Evolutionary conservation across 495 filamentous ascomycete genomes (phyloP), one percentile per base, ranked within the genome.

Genomic region (Penicillium manginii): DNA sequence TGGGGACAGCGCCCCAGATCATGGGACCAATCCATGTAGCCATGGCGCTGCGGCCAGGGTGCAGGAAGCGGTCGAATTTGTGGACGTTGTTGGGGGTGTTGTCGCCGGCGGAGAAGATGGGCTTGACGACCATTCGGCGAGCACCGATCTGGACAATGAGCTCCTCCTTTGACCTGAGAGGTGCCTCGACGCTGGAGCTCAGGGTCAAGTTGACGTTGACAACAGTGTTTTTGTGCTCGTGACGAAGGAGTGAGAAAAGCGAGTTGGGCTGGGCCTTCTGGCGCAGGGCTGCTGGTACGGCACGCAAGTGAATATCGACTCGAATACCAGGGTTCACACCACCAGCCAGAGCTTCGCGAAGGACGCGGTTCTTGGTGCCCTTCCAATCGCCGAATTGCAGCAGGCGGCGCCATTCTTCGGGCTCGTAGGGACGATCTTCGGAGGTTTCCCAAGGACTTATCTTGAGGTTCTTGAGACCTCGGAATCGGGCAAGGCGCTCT

Each of bases 61-160:
- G 91, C 4, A 98, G 81, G 79, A 86, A 98, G 9, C 96, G 91
- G 73, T 93, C 90, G 78, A 89, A 98, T 71, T 98, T 98, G 79
- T 97, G 91, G 12, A 98, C 91, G 67, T 97, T 86, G 75, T 98
- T 98, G 51, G 89, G 89, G 0, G 92, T 93, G 68, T 86, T 91
- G 55, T 91, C 92, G 12, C 80, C 76, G 62, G 89, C 83, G 3
- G 91, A 96, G 80, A 93, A 98, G 21, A 98, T 74, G 19, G 94
- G 93, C 59, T 94, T 96, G 72, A 96, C 86, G 35, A 91, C 73
- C 61, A 96, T 85, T 39, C 93, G 83, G 40, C 96, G 87, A 15
- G 93, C 86, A 22, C 94, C 94, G 63, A 88, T 91, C 72, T 97
- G 93, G 53, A 96, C 73, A 52, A 98, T 86, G 48, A 98, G 77